Evolutionary conservation across 2,329 filamentous ascomycete genomes (phyloP).

Genomic region (Trichoderma aggressivum): DNA sequence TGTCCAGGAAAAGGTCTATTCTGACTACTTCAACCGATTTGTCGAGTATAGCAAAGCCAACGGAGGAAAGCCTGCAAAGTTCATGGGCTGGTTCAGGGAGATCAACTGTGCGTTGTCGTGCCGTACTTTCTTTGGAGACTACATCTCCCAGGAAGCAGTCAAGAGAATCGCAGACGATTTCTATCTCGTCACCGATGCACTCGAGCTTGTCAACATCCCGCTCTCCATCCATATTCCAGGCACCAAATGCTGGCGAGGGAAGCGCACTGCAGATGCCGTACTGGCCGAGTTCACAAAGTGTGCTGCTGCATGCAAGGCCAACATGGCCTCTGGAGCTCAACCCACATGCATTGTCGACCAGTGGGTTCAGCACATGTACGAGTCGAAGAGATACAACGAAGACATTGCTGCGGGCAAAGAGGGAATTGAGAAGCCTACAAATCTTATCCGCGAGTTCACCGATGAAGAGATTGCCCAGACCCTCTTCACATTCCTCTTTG

Average conservation of each 20-base stretch:
- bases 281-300: constrained; percentile 3
- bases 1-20: constrained; percentile 5
- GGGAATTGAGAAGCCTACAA: constrained; percentile 8
- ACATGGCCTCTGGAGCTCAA: constrained; percentile 7
- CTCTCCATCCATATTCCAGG: constrained; percentile 4
- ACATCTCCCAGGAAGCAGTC: constrained; percentile 10
- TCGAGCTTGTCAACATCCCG: constrained; percentile 7
- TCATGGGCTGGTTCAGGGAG: constrained; percentile 8
- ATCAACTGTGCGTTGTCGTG: constrained; percentile 9
- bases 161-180: constrained; percentile 10
- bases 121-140: constrained; percentile 12
- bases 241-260: constrained; percentile 7
- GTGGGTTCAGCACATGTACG: constrained; percentile 5
- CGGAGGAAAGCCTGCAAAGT: background rate
- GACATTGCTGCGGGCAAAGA: background rate
- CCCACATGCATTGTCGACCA: constrained; percentile 8
- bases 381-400: background rate
- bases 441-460: constrained; percentile 8
- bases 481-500: constrained; percentile 10
- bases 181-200: constrained; percentile 1
- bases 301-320: constrained; percentile 4
- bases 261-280: background rate
- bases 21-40: constrained; percentile 7
- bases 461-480: constrained; percentile 11
- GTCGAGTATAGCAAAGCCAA: background rate